Evolutionary conservation across 805 yeast species (phyloP), one percentile per base, ranked within the genome.

Genomic region (Ogataea degrootiae): DNA sequence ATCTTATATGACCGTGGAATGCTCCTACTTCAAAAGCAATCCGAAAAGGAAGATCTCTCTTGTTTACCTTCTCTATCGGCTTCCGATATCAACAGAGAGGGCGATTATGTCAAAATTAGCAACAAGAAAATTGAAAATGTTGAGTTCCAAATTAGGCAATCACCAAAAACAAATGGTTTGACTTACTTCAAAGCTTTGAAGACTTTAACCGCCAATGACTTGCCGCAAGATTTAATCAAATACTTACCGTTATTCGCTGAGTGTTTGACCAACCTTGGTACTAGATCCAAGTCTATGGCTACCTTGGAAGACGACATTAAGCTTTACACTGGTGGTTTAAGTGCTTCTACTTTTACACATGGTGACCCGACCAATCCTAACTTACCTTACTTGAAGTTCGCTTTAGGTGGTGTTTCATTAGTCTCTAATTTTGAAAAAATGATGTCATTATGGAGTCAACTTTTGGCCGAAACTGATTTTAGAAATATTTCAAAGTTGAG

Each of bases 231-330:
- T 6, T 70, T 87, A 41, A 75, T 83, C 46, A 82, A 84, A 35
- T 90, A 78, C 54, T 63, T 94, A 50, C 87, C 96, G 0, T 63
- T 94, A 40, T 94, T 87, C 67, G 72, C 85, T 9, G 85, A 83
- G 29, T 85, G 96, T 41, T 70, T 94, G 50, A 85, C 96, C 3
- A 88, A 83, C 61, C 72, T 94, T 52, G 99, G 99, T n/a, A 92
- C 99, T 1, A 62, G 70, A 7, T 59, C 66, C 8, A 82, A 84
- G 49, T 62, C 84, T 0, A 87, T 87, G 77, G 86, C 88, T 21
- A 85, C 83, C 35, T 75, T 94, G 48, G 98, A 92, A 60, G 90
- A 91, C 55, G 81, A 83, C 40, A 90, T 94, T 55, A 87, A 85
- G 60, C 71, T 83, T 43, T 74, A 76, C 47, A 90, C 98, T 0